Conservation (phyloP, 768 basidiomycete genomes). For the Rhizopogon vulgaris region DNA sequence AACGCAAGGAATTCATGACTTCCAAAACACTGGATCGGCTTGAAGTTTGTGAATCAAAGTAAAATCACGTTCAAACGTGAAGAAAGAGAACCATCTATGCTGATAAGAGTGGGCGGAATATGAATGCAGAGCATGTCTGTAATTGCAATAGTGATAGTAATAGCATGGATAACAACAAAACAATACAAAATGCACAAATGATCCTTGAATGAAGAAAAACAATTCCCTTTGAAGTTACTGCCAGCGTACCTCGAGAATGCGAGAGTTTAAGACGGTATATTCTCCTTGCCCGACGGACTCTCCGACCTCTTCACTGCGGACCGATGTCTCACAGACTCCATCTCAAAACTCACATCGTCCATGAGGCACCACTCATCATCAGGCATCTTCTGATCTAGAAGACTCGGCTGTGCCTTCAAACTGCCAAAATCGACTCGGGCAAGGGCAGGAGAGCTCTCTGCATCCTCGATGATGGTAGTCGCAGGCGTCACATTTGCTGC, state of each 20-base stretch:
- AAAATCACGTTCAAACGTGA: too few species aligned
- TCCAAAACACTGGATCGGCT: too few species aligned
- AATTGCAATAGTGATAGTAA: too few species aligned
- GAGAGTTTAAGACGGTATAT: conserved; percentile 11
- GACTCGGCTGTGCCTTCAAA: conserved; percentile 38
- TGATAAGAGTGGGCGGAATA: too few species aligned
- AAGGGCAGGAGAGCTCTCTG: conserved; percentile 50
- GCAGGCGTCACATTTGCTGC: conserved; percentile 17
- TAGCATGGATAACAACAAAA: not conserved
- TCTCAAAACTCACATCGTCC: conserved; percentile 51
- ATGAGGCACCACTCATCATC: conserved; percentile 46
- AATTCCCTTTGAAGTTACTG: not conserved
- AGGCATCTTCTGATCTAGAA: conserved; percentile 55
- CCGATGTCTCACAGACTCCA: conserved; percentile 20
- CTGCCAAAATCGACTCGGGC: conserved; percentile 34
- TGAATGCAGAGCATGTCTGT: too few species aligned
- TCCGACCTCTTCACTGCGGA: conserved; percentile 27
- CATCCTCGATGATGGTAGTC: conserved; percentile 23
- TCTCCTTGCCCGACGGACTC: conserved; percentile 23
- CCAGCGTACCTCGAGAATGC: not conserved
- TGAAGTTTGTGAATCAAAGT: too few species aligned
- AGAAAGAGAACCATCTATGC: too few species aligned
- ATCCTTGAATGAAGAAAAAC: not conserved
- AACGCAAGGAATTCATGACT: too few species aligned
- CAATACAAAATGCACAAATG: not conserved